Base-by-base conservation (phyloP, 257 asterid genomes). In the Solanum paucissectum region DNA sequence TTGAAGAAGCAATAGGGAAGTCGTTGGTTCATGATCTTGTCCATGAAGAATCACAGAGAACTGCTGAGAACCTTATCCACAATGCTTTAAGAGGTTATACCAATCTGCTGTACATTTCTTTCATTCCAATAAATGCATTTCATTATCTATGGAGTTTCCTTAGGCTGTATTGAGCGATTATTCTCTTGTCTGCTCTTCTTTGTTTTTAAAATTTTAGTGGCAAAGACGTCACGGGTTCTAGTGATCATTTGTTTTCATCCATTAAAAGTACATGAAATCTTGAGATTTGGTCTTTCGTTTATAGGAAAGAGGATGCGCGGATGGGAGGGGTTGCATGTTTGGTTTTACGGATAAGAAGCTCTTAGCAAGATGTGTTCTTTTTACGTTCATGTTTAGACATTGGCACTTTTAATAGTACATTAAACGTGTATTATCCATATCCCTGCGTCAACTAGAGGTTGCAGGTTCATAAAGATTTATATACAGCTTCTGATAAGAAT, bases 71-170 rank as follows among this genome's bases (percentile, higher is more conserved):
- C 89, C 96, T 95, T 88, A 86, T 95, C 86, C 62, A 83, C 84
- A 91, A 89, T 90, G 98, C 98, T 64, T 93, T 95, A 82, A 90
- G 84, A 92, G 98, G 98, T 95, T 88, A 42, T 81, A 79, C 60
- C 88, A 46, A 34, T 73, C 83, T 46, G 12, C 38, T 86, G 8
- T 73, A 21, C 68, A 38, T 49, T 49, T 27, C 36, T 52, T 20
- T 73, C 84, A 83, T 85, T 89, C 76, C 46, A 82, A 71, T 85
- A 86, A 52, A 20, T 81, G 40, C 85, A 81, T 81, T 81, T 82
- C 85, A 82, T 82, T 46, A 10, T 25, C 16, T 29, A 11, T 81
- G 42, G 69, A 81, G 69, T 81, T 29, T 3, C 40, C 84, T 79
- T 79, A 27, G 9, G 38, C 27, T 44, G 34, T 79, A 79, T 44